Evolutionary conservation across 768 basidiomycete species (phyloP), one percentile per base, ranked within the genome.

Genomic region (Lactifluus pinguis): DNA sequence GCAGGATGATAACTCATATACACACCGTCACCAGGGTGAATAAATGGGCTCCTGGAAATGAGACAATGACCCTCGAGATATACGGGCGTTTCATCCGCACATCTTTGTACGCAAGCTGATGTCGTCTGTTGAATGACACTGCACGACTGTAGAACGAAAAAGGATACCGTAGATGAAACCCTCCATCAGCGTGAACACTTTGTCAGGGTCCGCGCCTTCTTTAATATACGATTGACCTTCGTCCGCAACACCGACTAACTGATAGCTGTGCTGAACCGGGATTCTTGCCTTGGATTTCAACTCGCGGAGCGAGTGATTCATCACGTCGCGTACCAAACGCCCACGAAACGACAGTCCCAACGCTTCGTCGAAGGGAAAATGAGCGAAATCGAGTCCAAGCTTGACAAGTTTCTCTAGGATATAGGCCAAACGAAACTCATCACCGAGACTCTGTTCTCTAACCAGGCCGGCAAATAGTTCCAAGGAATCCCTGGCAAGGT

Each of bases 251-350:
- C 55, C 55, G 9, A 56, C 55, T 7, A 56, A 17, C 30, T 83
- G 76, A 59, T 83, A 83, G 61, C 84, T 84, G 0, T 82, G 72
- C 0, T 83, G 84, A 8, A 94, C 79, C 4, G 78, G 81, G 30
- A 94, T 87, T 13, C 89, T 77, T 0, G 90, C 89, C 38, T 77
- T 74, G 65, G 88, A 83, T 66, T 92, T 92, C 67, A 92, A 80
- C 49, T 83, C 82, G 4, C 89, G 79, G 42, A 93, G 72, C 6
- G 87, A 79, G 62, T 83, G 80, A 47, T 80, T 80, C 71, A 81
- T 80, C 0, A 84, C 79, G 41, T 82, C 82, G 39, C 81, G 72
- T 21, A 87, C 77, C 19, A 86, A 66, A 44, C 79, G 77, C 7
- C 72, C 71, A 0, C 89, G 63, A 67, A 90, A 90, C 0, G 79